Evolutionary conservation across 495 filamentous ascomycete species (phyloP), one percentile per base, ranked within the genome.

Genomic region (Aspergillus leporis): DNA sequence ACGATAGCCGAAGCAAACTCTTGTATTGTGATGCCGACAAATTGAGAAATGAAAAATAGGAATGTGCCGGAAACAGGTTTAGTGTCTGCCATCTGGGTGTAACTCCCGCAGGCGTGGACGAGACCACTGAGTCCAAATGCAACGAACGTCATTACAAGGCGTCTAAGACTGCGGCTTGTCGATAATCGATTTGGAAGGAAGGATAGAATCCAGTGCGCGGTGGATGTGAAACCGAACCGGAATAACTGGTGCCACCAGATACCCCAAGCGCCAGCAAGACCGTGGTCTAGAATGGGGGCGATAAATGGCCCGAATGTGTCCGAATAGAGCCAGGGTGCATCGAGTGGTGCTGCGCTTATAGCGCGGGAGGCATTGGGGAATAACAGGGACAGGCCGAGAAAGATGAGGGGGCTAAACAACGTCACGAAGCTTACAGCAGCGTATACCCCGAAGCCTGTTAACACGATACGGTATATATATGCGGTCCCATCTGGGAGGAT

Each of bases 171-270:
- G 13, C 56, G 43, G 13, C 53, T 52, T 10, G 56, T 61, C 0
- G 67, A 52, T 10, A 63, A 48, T 0, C 18, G 23, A 3, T 66
- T 47, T 30, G 75, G 77, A 1, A 79, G 67, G 5, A 72, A 22
- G 0, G 75, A 67, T 5, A 85, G 55, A 22, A 89, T 60, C 64
- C 73, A 87, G 8, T 70, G 67, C 0, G 78, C 70, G 0, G 87
- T 82, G 1, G 81, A 79, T 6, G 81, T 72, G 67, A 96, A 93
- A 0, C 79, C 88, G 36, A 83, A 79, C 3, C 90, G 85, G 74
- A 96, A 94, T 1, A 87, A 82, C 69, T 96, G 92, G 70, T 96
- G 92, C 92, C 92, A 96, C 87, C 87, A 95, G 16, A 76, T 80
- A 43, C 88, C 84, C 92, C 92, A 97, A 63, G 87, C 84, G 30